Percentiles rank a stretch among this genome's conserved stretches.
These are phyloP conservation scores for Colletotrichum sp. DNA, from an alignment of 2,329 filamentous ascomycete genomes.

Conservation along the genomic window DNA sequence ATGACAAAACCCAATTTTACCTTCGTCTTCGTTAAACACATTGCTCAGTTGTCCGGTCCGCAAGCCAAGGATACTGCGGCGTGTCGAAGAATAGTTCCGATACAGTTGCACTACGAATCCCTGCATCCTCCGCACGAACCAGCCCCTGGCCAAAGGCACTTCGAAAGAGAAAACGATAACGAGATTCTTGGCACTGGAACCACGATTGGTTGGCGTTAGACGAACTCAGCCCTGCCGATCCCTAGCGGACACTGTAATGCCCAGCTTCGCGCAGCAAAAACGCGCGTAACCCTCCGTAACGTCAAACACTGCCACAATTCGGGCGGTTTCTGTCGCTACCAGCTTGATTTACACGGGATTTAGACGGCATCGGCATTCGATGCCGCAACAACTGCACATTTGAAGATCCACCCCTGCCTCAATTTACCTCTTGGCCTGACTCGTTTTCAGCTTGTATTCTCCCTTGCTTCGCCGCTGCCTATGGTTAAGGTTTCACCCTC, in stretches of 20 bases:
- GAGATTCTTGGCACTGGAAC: background rate
- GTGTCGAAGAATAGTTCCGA: background rate
- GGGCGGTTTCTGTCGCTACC: fast-evolving
- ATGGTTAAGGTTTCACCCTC: background rate
- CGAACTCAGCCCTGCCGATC: background rate
- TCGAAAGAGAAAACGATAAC: conserved; percentile 9
- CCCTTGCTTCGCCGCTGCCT: background rate
- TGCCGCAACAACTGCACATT: background rate
- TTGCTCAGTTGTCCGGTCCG: background rate
- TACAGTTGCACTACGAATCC: background rate
- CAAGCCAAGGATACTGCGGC: background rate
- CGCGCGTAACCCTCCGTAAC: background rate
- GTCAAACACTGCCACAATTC: background rate
- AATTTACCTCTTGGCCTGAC: background rate
- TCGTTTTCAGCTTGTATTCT: background rate
- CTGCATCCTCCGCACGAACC: background rate
- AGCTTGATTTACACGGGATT: background rate
- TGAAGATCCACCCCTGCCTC: background rate
- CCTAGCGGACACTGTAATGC: background rate
- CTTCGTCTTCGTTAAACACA: background rate
- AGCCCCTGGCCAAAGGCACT: background rate
- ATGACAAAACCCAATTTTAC: background rate
- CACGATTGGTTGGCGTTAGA: background rate
- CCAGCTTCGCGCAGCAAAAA: background rate
- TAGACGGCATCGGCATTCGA: background rate